These are phyloP conservation scores for Cutaneotrichosporon cavernicola DNA, from an alignment of 1,284 basidiomycete species.

Conservation along the genomic window DNA sequence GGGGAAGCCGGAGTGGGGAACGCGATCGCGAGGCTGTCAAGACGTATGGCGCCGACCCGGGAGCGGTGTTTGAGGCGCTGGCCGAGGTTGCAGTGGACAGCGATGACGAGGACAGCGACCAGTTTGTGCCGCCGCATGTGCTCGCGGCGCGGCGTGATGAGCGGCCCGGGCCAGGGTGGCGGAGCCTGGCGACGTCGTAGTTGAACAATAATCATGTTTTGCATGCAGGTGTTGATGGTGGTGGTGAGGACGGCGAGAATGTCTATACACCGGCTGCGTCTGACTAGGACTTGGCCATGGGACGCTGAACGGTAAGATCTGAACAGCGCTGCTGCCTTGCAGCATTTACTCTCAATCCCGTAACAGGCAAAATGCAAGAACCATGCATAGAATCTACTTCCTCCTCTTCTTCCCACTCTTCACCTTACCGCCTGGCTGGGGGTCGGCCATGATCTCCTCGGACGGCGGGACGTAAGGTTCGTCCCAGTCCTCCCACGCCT, in stretches of 20 bases:
- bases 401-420: neutral
- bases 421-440: neutral
- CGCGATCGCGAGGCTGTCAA: constrained; percentile 40
- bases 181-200: constrained; percentile 26
- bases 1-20: constrained; percentile 29
- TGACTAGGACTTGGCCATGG: too few relatives aligned
- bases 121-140: constrained; percentile 48
- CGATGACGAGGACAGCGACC: constrained; percentile 26
- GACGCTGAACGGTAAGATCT: too few relatives aligned
- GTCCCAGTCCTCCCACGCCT: too few relatives aligned
- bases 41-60: constrained; percentile 40
- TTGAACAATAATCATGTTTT: neutral
- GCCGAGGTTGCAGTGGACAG: constrained; percentile 33
- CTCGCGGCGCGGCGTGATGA: constrained; percentile 32
- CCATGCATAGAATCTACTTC: neutral
- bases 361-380: neutral
- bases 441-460: too few relatives aligned
- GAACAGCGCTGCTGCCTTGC: too few relatives aligned
- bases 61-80: constrained; percentile 43
- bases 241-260: too few relatives aligned
- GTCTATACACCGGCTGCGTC: too few relatives aligned
- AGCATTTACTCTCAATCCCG: too few relatives aligned
- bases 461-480: too few relatives aligned
- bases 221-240: neutral
- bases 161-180: constrained; percentile 39